Base-by-base conservation (phyloP, 805 yeast species). In the Komagataella pastoris region DNA sequence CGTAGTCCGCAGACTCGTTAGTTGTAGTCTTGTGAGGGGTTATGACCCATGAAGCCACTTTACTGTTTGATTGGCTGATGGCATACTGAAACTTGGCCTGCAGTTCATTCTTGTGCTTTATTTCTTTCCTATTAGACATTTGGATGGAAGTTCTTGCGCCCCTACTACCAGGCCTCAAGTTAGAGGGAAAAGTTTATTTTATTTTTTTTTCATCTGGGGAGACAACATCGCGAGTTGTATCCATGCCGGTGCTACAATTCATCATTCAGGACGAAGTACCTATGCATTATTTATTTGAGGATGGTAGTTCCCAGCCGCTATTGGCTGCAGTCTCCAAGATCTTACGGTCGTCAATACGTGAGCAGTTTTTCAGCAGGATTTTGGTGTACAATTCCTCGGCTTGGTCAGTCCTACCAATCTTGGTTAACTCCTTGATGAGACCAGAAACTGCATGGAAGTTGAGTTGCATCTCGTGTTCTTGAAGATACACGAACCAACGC, bases 21-120 rank as follows among this genome's bases (percentile, higher is more conserved):
- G 1, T 30, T 4, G 40, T 30, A 14, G n/a, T 10, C 2, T 30
- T 17, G 7, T 17, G 44, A n/a, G 24, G 21, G 14, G 54, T 52
- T 45, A 46, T 46, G 52, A 65, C 59, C 75, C 74, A 70, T 36
- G 61, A 58, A 46, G 57, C 46, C 1, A 64, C 68, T 44, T 55
- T 58, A 8, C 53, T 51, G 49, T 62, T 66, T 44, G 61, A 66
- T 24, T 62, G 62, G 2, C 62, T 52, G 5, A 72, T 54, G 2
- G 72, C 68, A 4, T 67, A 59, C 57, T 69, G 74, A 56, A 72
- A 72, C 51, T 59, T 60, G 17, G 71, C 68, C 55, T 68, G 75
- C 10, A 73, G 61, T 36, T 65, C 69, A 51, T 72, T 73, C 55
- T 72, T 73, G 47, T 65, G 57, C 54, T 70, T 67, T 46, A 72